phyloP scores from a whole-genome alignment of 2,329 filamentous ascomycete genomes.

The Alternaria sp. region DNA sequence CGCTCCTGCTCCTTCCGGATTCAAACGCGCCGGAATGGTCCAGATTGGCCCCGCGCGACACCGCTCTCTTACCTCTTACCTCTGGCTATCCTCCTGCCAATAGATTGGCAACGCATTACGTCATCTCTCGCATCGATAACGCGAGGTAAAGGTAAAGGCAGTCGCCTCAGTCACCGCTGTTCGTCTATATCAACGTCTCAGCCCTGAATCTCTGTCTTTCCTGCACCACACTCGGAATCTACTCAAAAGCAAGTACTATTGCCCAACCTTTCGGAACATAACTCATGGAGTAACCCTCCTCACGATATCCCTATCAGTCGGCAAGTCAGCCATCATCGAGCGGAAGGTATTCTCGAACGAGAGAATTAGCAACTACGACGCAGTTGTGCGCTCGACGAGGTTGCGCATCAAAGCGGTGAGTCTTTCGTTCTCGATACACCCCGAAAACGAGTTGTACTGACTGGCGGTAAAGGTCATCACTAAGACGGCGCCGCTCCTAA shows the following conservation, averaged over 20 bases:
- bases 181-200: background rate
- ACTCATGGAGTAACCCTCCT: background rate
- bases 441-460: background rate
- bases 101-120: background rate
- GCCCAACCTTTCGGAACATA: fast-evolving
- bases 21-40: background rate
- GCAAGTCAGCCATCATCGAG: fast-evolving
- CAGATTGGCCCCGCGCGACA: fast-evolving
- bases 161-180: background rate
- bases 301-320: background rate
- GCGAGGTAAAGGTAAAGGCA: background rate
- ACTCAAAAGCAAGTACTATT: background rate
- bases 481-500: background rate
- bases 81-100: background rate
- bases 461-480: background rate
- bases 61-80: background rate
- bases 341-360: background rate
- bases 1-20: background rate
- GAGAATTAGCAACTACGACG: fast-evolving
- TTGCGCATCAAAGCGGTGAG: background rate
- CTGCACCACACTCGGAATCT: background rate
- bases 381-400: background rate
- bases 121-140: background rate
- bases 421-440: background rate
- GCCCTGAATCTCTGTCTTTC: background rate